These are phyloP conservation scores for Coprinopsis marcescibilis DNA, from an alignment of 768 basidiomycete species.

Conservation along the genomic window DNA sequence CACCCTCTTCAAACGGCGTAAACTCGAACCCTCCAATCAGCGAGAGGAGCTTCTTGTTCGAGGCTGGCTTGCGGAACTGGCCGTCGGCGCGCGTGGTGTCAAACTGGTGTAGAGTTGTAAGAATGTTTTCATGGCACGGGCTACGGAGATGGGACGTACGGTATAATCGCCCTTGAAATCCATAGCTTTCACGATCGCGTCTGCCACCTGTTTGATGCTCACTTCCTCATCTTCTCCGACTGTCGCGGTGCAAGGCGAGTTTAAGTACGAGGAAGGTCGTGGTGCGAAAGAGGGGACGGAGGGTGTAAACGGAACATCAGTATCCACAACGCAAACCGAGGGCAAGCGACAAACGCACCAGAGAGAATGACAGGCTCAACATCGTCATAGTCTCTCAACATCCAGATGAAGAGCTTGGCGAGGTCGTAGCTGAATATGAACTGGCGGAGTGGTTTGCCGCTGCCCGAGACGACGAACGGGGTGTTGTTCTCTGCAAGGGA, in stretches of 20 bases:
- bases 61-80: constrained; percentile 94
- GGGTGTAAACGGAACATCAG: background rate
- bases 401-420: constrained; percentile 93
- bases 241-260: too few relatives aligned
- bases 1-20: constrained; percentile 85
- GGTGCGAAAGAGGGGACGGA: background rate
- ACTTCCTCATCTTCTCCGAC: constrained; percentile 94
- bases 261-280: background rate
- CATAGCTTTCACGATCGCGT: constrained; percentile 83
- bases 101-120: constrained; percentile 47
- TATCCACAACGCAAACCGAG: too few relatives aligned
- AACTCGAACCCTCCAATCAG: constrained; percentile 81
- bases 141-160: constrained; percentile 33
- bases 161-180: constrained; percentile 73
- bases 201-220: constrained; percentile 84
- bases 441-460: constrained; percentile 91
- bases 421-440: constrained; percentile 97
- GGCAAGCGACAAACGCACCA: constrained; percentile 39
- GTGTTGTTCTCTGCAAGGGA: constrained; percentile 61
- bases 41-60: constrained; percentile 79
- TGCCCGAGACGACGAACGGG: constrained; percentile 83
- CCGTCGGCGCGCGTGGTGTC: constrained; percentile 84
- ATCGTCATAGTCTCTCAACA: constrained; percentile 83
- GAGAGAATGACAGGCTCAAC: constrained; percentile 93
- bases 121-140: constrained; percentile 3